Evolutionary conservation across 2,329 filamentous ascomycete genomes (phyloP), one percentile per base, ranked within the genome.

Genomic region (Trichoderma pleuroti): DNA sequence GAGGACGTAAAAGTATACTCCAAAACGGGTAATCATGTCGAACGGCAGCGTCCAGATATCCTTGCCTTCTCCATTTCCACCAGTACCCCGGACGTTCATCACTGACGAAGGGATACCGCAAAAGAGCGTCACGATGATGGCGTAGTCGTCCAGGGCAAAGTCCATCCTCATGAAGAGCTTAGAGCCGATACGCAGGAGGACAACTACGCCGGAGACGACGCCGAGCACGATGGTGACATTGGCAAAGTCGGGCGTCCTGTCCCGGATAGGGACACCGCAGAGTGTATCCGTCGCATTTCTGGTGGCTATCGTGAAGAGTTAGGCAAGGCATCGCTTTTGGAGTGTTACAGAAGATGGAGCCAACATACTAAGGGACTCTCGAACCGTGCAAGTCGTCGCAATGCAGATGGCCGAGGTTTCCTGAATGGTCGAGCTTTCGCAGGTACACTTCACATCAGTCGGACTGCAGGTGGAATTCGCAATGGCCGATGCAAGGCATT

Each of bases 21-120:
- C 75, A 26, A 79, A 80, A 0, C 71, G 39, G 9, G 72, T 74
- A 10, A 76, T 76, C 54, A 74, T 54, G 24, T 73, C 52, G n/a
- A 72, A 71, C 16, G 46, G 71, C 0, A 81, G 72, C 2, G 78
- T 80, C 79, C 79, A 81, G 46, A 81, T 75, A 30, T 81, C 79
- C 10, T 73, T 73, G 1, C 79, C 79, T 18, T 80, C 70, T 21
- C 79, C 79, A 34, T 76, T 75, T 5, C 75, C 73, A 1, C 73
- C 71, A 0, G 76, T 72, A 4, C 74, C 74, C 7, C 71, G 68
- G 12, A 77, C 63, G 56, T 74, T 75, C 64, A 80, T 74, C 18
- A 76, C 72, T 0, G 73, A 73, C 18, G 71, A 74, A 0, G 75
- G 74, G 2, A 78, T 68, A 21, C 73, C 72, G 8, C 73, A 68